A percentile compares a stretch with the other conserved stretches of the same genome.
These are phyloP conservation scores for Pedinophyceae sp. DNA, from an alignment of 139 green algal species.

Conservation along the genomic window DNA sequence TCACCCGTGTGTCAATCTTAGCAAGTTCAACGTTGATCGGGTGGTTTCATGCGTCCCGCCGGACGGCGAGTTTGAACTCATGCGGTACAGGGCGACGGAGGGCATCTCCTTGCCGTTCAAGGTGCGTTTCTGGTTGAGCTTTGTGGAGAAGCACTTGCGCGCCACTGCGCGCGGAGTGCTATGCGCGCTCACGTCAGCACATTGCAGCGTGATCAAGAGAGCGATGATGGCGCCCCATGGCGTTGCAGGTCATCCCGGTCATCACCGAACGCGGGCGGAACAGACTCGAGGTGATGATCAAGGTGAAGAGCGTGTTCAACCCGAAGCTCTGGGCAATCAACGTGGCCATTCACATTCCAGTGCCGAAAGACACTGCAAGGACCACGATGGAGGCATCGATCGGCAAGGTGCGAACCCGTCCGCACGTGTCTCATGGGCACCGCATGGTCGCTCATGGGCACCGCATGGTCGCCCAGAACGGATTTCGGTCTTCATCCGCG, in stretches of 20 bases:
- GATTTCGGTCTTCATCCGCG: conserved; percentile 1
- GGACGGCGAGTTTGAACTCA: conserved; percentile 95
- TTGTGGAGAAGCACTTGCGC: too few relatives aligned
- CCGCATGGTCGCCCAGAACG: too few relatives aligned
- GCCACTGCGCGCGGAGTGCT: too few relatives aligned
- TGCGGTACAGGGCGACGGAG: conserved; percentile 56
- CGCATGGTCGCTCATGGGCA: not conserved
- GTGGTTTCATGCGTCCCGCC: conserved; percentile 44
- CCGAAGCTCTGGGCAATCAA: conserved; percentile 53
- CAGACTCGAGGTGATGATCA: conserved; percentile 60
- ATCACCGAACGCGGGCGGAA: conserved; percentile 85
- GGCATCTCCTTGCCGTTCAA: conserved; percentile 79
- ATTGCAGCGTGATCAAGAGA: too few relatives aligned
- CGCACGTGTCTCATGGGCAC: conserved; percentile 25
- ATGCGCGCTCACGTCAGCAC: too few relatives aligned
- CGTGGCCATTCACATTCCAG: conserved; percentile 65
- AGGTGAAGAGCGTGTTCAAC: conserved; percentile 52
- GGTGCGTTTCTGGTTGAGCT: too few relatives aligned
- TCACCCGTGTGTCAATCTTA: conserved; percentile 92
- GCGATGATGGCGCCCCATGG: too few relatives aligned
- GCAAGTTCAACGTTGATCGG: conserved; percentile 49
- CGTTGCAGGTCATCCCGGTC: conserved; percentile 66
- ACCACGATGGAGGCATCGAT: too few relatives aligned
- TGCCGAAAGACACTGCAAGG: conserved; percentile 81
- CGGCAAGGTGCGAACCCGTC: too few relatives aligned